Percentiles rank a stretch among this genome's conserved stretches.
Conservation (phyloP, 441 rosid genomes). For the Pelargonium myrrhifolium region DNA sequence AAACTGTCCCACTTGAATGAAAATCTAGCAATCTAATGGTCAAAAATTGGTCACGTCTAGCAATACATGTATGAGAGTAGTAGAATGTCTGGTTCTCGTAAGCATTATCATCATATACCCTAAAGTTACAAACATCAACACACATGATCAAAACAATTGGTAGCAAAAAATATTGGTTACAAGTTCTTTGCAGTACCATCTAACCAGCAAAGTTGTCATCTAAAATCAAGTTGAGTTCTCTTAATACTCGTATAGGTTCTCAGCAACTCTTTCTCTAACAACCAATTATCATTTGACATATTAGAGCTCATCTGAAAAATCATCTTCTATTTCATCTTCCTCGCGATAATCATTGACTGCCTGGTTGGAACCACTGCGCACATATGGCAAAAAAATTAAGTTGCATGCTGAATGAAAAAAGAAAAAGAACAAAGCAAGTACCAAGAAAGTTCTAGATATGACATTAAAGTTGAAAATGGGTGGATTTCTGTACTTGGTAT, state of each 20-base stretch:
- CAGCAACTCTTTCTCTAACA: background rate
- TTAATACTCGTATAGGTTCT: background rate
- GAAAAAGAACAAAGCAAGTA: background rate
- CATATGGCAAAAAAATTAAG: background rate
- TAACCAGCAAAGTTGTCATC: background rate
- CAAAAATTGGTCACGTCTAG: no score
- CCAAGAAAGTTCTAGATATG: background rate
- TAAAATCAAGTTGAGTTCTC: background rate
- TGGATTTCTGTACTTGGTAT: background rate
- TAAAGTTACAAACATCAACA: background rate
- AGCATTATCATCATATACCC: background rate
- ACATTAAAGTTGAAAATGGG: background rate
- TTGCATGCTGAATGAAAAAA: background rate
- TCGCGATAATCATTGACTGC: conserved; percentile 12
- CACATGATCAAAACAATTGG: background rate
- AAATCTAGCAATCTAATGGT: no score
- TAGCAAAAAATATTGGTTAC: no score
- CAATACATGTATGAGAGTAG: no score
- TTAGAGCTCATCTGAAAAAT: background rate
- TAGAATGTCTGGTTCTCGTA: no score
- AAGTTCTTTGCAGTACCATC: no score
- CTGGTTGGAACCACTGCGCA: conserved; percentile 26
- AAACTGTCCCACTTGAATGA: no score
- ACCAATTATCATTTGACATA: background rate
- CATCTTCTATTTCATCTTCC: conserved; percentile 4